phyloP scores from a whole-genome alignment of 2,329 filamentous ascomycete genomes.

The Hypoxylon sp. region DNA sequence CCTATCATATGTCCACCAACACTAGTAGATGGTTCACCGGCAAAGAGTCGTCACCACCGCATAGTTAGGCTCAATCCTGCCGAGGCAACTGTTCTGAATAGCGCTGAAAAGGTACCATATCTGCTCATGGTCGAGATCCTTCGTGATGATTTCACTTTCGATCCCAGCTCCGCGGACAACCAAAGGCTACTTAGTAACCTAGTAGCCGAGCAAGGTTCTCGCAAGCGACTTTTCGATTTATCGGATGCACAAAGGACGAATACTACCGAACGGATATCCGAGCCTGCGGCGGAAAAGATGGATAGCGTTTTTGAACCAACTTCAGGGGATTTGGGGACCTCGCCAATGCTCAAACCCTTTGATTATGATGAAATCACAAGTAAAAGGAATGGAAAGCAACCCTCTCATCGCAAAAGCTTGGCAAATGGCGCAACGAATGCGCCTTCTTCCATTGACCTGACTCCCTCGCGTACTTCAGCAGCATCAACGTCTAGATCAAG shows the following conservation, averaged over 20 bases:
- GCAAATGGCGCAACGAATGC: conserved; percentile 48
- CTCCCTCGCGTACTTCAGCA: conserved; percentile 79
- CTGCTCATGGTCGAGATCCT: conserved; percentile 87
- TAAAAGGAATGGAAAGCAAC: conserved; percentile 53
- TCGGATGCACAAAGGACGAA: conserved; percentile 75
- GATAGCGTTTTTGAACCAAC: conserved; percentile 90
- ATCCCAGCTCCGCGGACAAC: conserved; percentile 81
- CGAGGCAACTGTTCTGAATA: conserved; percentile 87
- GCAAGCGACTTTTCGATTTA: conserved; percentile 76
- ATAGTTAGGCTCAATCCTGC: conserved; percentile 87
- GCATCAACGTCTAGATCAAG: conserved; percentile 76
- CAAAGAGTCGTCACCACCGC: conserved; percentile 83
- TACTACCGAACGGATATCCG: conserved; percentile 59
- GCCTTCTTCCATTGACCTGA: conserved; percentile 71
- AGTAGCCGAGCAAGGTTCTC: conserved; percentile 69
- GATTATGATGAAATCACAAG: conserved; percentile 60
- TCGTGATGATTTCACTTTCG: conserved; percentile 85
- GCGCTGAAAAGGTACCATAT: conserved; percentile 88
- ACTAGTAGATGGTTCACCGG: conserved; percentile 78
- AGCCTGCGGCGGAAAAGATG: conserved; percentile 58
- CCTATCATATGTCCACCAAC: conserved; percentile 85
- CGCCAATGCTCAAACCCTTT: conserved; percentile 74
- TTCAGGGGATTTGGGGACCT: conserved; percentile 82
- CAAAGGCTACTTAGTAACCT: conserved; percentile 73
- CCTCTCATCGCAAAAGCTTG: conserved; percentile 43